Conservation (phyloP, 257 asterid genomes). For the Penstemon davidsonii region DNA sequence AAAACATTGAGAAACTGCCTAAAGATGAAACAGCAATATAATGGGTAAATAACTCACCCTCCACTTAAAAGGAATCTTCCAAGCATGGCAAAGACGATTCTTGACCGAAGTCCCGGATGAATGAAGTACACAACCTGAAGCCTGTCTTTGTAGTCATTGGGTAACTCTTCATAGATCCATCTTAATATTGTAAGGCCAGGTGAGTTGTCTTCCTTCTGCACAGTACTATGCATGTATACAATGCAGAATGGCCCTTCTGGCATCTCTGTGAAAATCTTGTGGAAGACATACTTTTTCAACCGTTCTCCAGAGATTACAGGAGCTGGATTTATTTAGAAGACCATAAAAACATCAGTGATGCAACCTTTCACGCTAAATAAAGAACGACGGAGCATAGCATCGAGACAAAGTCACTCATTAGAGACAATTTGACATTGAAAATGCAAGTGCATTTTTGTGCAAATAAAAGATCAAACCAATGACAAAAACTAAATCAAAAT, state of each 20-base stretch:
- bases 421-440: background rate
- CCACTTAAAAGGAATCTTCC: slow-evolving; percentile 89
- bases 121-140: slow-evolving; percentile 80
- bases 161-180: slow-evolving; percentile 93
- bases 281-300: slow-evolving; percentile 70
- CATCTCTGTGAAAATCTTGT: slow-evolving; percentile 62
- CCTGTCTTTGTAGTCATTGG: slow-evolving; percentile 70
- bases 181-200: slow-evolving; percentile 86
- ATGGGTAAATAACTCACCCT: slow-evolving; percentile 56
- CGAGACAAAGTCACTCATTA: background rate
- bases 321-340: slow-evolving; percentile 45
- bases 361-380: background rate
- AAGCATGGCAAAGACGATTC: slow-evolving; percentile 84
- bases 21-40: no score
- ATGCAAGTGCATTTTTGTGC: background rate
- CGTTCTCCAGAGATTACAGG: slow-evolving; percentile 68
- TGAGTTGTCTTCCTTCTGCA: slow-evolving; percentile 79
- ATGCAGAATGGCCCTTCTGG: slow-evolving; percentile 84
- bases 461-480: background rate
- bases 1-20: no score
- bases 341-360: slow-evolving; percentile 19
- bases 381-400: background rate
- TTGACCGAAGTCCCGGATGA: slow-evolving; percentile 89
- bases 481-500: background rate
- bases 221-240: slow-evolving; percentile 84